Base-by-base conservation (phyloP, 768 basidiomycete species). In the Boletus reticuloceps region DNA sequence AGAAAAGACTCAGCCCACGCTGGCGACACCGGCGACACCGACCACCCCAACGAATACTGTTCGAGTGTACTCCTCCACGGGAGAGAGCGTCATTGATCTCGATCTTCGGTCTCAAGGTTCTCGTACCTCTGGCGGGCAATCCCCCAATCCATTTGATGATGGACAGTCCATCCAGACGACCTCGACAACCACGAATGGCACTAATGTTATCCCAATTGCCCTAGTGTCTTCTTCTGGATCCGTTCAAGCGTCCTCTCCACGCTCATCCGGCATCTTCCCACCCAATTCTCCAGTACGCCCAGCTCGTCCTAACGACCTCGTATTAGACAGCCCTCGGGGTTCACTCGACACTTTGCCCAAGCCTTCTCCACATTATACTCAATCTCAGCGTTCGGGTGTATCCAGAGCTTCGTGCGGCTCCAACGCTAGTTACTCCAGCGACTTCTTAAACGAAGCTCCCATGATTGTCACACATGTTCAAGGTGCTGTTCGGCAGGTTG, bases 121-220 rank as follows among this genome's bases (percentile, higher is more conserved):
- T 46, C 63, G 73, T 10, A 11, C 34, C 62, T 53, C 70, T 49
- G 48, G 47, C 37, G 47, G 61, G 53, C 60, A 41, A 39, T 43
- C 69, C 55, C 37, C 49, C 48, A 90, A 92, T 74, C 90, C 90
- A 22, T 93, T 92, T 70, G 81, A 82, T 41, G 90, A 93, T 63
- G 73, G 71, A 27, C 82, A 87, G 46, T 92, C 90, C 38, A 93
- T 93, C 55, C 88, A 89, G 70, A 93, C 91, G 29, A 75, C 76
- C 1, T 80, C 81, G 11, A 83, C 85, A n/a, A 79, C 82, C 42
- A 86, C 89, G 14, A 86, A 89, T 65, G 82, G 82, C 41, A 89
- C 91, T 22, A 93, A 93, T 61, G 90, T 91, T 59, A 93, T 93
- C 54, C 90, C 90, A 57, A 92, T 93, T 56, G 90, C 90, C 13